phyloP scores from a whole-genome alignment of 768 basidiomycete genomes.

The Mycena polygramma region DNA sequence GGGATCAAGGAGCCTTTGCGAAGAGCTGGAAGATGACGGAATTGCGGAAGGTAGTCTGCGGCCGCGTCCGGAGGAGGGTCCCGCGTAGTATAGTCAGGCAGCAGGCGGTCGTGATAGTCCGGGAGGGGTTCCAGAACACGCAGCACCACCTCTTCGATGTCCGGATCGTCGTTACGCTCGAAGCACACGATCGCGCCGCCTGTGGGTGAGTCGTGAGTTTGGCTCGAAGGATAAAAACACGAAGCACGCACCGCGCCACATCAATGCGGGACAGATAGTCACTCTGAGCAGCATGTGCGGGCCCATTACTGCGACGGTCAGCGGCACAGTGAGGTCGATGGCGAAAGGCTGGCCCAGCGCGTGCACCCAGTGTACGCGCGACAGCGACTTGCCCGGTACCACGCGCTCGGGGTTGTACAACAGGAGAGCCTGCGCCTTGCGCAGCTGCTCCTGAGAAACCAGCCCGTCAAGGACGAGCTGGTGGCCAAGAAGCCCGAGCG shows the following conservation, averaged over 20 bases:
- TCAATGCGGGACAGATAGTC: background rate
- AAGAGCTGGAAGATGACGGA: background rate
- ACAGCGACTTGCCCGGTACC: accelerated
- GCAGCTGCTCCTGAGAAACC: background rate
- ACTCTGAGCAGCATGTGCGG: background rate
- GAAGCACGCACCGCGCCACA: background rate
- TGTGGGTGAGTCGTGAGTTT: background rate
- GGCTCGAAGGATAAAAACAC: no score
- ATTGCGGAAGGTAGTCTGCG: background rate
- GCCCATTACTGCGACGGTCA: background rate
- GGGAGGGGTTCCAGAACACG: background rate
- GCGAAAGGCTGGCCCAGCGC: constrained; percentile 7
- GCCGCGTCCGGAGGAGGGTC: no score
- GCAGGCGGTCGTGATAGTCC: background rate
- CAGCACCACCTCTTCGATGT: background rate
- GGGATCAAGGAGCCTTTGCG: background rate
- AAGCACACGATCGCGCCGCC: constrained; percentile 12
- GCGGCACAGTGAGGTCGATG: background rate
- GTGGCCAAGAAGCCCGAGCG: background rate
- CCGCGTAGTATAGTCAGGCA: no score
- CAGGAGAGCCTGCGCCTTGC: background rate
- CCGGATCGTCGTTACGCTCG: background rate
- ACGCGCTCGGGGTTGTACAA: background rate
- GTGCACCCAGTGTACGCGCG: background rate
- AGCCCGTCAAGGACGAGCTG: constrained; percentile 6